Conservation (phyloP, 257 asterid genomes). For the Rhazya stricta region DNA sequence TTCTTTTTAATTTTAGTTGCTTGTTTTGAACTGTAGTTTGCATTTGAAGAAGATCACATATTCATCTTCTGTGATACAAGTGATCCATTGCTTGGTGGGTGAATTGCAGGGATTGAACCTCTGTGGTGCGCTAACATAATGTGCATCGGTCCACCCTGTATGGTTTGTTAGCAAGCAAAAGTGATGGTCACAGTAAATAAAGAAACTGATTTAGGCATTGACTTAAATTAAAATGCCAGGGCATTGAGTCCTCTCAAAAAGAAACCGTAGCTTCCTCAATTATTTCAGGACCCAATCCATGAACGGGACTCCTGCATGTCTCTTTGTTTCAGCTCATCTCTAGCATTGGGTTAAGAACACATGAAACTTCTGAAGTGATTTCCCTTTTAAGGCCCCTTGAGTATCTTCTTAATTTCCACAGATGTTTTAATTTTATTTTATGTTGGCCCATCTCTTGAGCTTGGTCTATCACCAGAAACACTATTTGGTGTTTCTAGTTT, state of each 20-base stretch:
- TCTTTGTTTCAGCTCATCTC: not conserved
- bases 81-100: not conserved
- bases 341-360: not conserved
- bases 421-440: not conserved
- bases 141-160: not conserved
- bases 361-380: not conserved
- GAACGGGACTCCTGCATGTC: not conserved
- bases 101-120: not conserved
- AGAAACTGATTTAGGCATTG: not conserved
- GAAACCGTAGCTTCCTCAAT: not conserved
- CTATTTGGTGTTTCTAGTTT: not conserved
- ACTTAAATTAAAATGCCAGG: not conserved
- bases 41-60: not conserved
- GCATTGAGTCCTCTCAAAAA: not conserved
- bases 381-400: not conserved
- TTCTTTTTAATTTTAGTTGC: not conserved
- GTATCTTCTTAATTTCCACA: not conserved
- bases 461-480: not conserved
- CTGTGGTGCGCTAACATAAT: no score
- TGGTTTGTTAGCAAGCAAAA: not conserved
- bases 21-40: not conserved
- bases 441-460: not conserved
- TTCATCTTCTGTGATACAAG: no score
- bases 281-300: not conserved
- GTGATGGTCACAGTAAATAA: not conserved